These are phyloP conservation scores for Solanum pinnatisectum DNA, from an alignment of 257 asterid genomes.

Conservation along the genomic window DNA sequence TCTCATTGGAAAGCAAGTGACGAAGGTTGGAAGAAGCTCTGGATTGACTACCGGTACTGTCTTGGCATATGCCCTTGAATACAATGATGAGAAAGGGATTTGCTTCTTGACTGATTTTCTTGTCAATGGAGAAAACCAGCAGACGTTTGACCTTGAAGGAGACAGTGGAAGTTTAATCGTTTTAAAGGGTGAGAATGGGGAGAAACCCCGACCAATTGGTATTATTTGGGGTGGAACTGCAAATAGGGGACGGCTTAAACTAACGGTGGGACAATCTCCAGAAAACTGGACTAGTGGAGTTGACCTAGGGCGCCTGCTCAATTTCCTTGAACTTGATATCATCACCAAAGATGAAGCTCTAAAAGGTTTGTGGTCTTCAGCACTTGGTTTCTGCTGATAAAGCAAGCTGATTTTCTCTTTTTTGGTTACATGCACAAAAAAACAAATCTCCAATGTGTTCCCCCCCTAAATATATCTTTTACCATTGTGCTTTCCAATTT, in stretches of 20 bases:
- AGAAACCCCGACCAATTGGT: constrained; percentile 81
- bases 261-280: constrained; percentile 87
- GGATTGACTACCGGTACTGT: constrained; percentile 90
- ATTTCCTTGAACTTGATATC: constrained; percentile 92
- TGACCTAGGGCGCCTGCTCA: constrained; percentile 94
- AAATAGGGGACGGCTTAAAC: constrained; percentile 80
- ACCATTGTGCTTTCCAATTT: neutral
- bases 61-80: constrained; percentile 90
- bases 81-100: constrained; percentile 92
- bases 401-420: neutral
- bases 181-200: constrained; percentile 49
- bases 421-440: neutral
- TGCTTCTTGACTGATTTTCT: constrained; percentile 93
- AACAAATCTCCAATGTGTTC: neutral
- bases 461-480: neutral
- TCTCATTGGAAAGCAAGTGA: constrained; percentile 76
- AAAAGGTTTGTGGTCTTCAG: constrained; percentile 45
- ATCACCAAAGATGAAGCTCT: constrained; percentile 58
- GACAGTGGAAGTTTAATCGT: constrained; percentile 97
- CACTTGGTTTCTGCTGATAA: neutral
- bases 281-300: constrained; percentile 99
- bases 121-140: constrained; percentile 90
- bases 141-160: constrained; percentile 96
- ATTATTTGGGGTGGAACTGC: constrained; percentile 99
- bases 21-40: constrained; percentile 96